Evolutionary conservation across 2,329 filamentous ascomycete species (phyloP), one percentile per base, ranked within the genome.

Genomic region (Pestalotiopsis sp.): DNA sequence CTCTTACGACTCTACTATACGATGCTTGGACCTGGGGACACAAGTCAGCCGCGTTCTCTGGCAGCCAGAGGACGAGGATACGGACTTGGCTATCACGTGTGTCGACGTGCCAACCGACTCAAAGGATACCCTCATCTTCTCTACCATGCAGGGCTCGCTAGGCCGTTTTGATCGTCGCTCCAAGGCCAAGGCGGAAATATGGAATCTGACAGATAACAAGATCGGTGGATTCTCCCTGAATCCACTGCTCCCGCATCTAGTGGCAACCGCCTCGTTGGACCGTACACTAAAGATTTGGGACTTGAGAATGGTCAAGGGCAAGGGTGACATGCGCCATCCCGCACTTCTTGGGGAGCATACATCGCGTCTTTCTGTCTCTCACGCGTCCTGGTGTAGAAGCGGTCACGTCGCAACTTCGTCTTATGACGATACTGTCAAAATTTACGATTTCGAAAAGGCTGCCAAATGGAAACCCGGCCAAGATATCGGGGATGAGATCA

Each of bases 371-470:
- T 97, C 93, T 0, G 95, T 99, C 0, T 97, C 93, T 0, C 95
- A 98, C 78, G 96, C 95, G 0, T 93, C 95, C 0, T 99, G 95
- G 90, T 96, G 94, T 71, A 85, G 89, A 0, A 91, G 88, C 0
- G 96, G 95, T 0, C 93, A 97, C 72, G 85, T 99, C 4, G 96
- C 95, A 0, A 99, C 96, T 0, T 92, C 94, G 0, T 95, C 92
- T 0, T 99, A 99, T 78, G 96, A 99, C 76, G 94, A 99, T 75
- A 97, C 93, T 0, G 88, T 99, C 72, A 98, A 98, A 77, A 92
- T 99, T 11, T 94, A 98, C 81, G 88, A 95, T 73, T 93, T 97
- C 73, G 85, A 87, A 0, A 85, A 87, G 9, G 85, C 90, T 0
- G 79, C 82, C 0, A 82, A 83, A 1, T 95, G 90, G 90, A 85